Evolutionary conservation across 1,284 basidiomycete genomes (phyloP).

Genomic region (Meira nashicola): DNA sequence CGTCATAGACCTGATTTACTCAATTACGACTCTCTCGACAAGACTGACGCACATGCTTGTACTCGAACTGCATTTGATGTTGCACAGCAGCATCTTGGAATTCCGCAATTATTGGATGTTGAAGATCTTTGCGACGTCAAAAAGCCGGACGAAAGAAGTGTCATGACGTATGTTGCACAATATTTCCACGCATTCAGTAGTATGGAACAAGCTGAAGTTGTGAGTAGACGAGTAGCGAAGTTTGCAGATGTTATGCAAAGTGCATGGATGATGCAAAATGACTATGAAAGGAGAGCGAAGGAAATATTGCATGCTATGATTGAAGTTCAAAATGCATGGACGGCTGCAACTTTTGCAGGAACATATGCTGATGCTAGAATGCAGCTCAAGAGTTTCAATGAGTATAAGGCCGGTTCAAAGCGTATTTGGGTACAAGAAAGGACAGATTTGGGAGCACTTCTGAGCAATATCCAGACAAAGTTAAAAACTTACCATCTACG

Average conservation of each 20-base stretch:
- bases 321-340: constrained; percentile 26
- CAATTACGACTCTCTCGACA: constrained; percentile 70
- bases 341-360: constrained; percentile 30
- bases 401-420: constrained; percentile 81
- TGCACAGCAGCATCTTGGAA: constrained; percentile 24
- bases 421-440: constrained; percentile 82
- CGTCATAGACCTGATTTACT: constrained; percentile 91
- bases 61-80: constrained; percentile 25
- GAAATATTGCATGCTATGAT: constrained; percentile 57
- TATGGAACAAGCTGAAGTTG: constrained; percentile 93
- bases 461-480: constrained; percentile 92
- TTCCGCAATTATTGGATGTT: constrained; percentile 86
- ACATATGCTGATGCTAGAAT: constrained; percentile 73
- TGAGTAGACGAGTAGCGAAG: constrained; percentile 85
- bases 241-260: constrained; percentile 88
- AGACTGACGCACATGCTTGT: constrained; percentile 59
- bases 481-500: constrained; percentile 75
- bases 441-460: constrained; percentile 79
- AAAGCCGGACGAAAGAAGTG: constrained; percentile 86
- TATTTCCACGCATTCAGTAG: constrained; percentile 97
- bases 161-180: constrained; percentile 92
- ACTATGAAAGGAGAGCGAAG: constrained; percentile 83
- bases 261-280: constrained; percentile 67
- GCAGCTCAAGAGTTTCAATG: constrained; percentile 68
- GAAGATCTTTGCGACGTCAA: constrained; percentile 86